These are phyloP conservation scores for Lachancea fermentati DNA, from an alignment of 805 yeast genomes.

Conservation along the genomic window DNA sequence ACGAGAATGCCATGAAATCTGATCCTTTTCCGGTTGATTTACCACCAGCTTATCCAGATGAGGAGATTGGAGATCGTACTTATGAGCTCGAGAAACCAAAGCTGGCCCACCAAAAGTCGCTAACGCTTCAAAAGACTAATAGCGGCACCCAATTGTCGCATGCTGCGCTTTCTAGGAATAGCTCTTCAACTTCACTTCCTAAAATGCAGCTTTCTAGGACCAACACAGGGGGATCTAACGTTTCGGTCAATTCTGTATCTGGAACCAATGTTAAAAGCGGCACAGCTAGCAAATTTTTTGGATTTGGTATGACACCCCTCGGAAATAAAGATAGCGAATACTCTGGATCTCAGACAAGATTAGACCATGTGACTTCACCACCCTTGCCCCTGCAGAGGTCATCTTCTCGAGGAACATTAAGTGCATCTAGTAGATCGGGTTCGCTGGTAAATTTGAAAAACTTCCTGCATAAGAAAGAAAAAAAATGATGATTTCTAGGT, in stretches of 20 bases:
- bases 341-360: neutral
- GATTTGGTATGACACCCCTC: constrained; percentile 29
- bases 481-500: constrained; percentile 8
- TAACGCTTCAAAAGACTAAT: constrained; percentile 14
- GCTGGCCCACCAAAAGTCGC: constrained; percentile 23
- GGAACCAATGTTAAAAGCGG: constrained; percentile 12
- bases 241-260: constrained; percentile 2
- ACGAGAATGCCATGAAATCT: constrained; percentile 66
- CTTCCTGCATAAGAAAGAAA: constrained; percentile 14
- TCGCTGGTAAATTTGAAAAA: constrained; percentile 17
- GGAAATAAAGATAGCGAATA: constrained; percentile 3
- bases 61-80: constrained; percentile 2
- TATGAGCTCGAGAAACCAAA: constrained; percentile 24
- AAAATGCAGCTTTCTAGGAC: constrained; percentile 13
- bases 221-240: constrained; percentile 12
- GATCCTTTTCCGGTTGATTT: constrained; percentile 46
- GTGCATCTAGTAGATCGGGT: constrained; percentile 11
- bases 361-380: constrained; percentile 6
- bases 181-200: constrained; percentile 21
- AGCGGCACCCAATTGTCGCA: constrained; percentile 15
- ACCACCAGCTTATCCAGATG: constrained; percentile 60
- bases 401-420: constrained; percentile 6
- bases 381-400: constrained; percentile 11
- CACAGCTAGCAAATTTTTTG: constrained; percentile 21
- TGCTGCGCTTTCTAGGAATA: constrained; percentile 20